phyloP scores from a whole-genome alignment of 169 alveolate species.

The Plasmodium gaboni region DNA sequence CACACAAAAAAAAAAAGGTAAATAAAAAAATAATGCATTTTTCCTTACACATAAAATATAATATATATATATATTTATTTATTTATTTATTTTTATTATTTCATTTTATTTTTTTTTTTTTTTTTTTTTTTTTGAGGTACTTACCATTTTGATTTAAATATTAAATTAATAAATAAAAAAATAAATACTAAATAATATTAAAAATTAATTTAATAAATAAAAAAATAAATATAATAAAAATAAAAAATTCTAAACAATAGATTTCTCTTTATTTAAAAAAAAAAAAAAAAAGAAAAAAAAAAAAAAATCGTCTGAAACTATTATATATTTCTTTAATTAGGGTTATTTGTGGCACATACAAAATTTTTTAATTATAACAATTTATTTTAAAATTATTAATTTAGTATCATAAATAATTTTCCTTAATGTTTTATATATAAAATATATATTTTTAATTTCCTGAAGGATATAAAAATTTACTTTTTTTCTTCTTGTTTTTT shows the following conservation, averaged over 20 bases:
- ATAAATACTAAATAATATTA: background rate
- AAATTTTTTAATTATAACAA: conserved; percentile 1
- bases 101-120: too few species aligned
- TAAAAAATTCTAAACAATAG: background rate
- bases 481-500: too few species aligned
- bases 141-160: too few species aligned
- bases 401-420: background rate
- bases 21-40: too few species aligned
- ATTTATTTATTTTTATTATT: too few species aligned
- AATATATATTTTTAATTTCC: too few species aligned
- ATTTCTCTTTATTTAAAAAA: background rate
- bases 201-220: background rate
- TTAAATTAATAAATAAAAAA: background rate
- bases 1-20: too few species aligned
- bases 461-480: too few species aligned
- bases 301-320: background rate
- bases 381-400: conserved; percentile 8
- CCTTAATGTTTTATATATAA: background rate
- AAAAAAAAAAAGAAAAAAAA: background rate
- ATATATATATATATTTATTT: too few species aligned
- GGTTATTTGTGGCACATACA: background rate
- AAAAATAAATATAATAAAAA: background rate
- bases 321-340: background rate
- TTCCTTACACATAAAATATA: too few species aligned
- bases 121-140: too few species aligned